Conservation (phyloP, 768 basidiomycete species). For the Agrocybe pediades region DNA sequence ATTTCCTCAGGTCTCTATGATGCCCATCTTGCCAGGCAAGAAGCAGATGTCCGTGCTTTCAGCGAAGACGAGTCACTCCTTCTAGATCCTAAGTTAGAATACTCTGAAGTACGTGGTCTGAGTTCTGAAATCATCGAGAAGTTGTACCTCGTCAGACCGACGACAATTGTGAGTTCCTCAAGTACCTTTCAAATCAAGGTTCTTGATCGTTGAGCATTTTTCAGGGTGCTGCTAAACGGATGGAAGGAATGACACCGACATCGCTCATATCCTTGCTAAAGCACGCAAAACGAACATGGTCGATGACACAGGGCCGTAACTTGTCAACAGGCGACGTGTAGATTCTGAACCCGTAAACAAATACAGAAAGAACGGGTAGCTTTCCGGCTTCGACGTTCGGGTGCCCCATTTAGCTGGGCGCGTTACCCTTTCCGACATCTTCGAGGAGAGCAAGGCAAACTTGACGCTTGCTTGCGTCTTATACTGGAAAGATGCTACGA, state of each 20-base stretch:
- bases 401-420: neutral
- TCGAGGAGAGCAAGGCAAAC: too few relatives aligned
- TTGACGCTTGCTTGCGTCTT: too few relatives aligned
- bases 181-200: neutral
- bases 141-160: conserved; percentile 59
- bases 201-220: neutral
- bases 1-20: conserved; percentile 55
- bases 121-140: conserved; percentile 77
- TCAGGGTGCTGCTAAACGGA: conserved; percentile 89
- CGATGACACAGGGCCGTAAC: conserved; percentile 9
- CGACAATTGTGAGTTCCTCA: conserved; percentile 57
- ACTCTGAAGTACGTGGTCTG: conserved; percentile 61
- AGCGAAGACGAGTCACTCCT: conserved; percentile 72
- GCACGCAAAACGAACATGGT: conserved; percentile 55
- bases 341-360: neutral
- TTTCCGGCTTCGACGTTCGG: neutral
- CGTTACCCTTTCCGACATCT: too few relatives aligned
- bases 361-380: neutral
- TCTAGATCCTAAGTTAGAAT: conserved; percentile 75
- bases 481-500: too few relatives aligned
- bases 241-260: conserved; percentile 92
- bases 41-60: conserved; percentile 74
- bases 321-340: neutral
- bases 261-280: conserved; percentile 68
- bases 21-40: conserved; percentile 68